Evolutionary conservation across 2,329 filamentous ascomycete species (phyloP).

Genomic region (Beauveria sp.): DNA sequence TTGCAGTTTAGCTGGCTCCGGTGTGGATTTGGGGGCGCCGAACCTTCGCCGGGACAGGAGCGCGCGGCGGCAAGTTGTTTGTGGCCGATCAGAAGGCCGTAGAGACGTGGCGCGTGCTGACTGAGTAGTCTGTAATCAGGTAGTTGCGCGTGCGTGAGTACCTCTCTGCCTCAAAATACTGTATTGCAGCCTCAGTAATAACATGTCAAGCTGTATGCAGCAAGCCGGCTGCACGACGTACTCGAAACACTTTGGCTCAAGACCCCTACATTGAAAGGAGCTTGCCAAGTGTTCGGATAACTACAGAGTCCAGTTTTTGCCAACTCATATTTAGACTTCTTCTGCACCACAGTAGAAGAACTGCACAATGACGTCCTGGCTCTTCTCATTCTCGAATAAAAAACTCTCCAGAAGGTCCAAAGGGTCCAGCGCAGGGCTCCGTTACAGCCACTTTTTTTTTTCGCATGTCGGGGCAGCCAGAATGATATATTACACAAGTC

Average conservation of each 20-base stretch:
- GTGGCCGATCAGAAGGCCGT: not conserved
- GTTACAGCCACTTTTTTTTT: not conserved
- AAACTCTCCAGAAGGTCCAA: not conserved
- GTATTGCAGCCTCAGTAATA: too few species aligned
- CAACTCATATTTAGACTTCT: not conserved
- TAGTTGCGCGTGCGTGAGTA: too few species aligned
- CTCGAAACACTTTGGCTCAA: not conserved
- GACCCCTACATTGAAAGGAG: not conserved
- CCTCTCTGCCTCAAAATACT: too few species aligned
- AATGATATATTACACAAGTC: not conserved
- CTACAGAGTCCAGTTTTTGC: not conserved
- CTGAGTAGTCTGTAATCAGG: too few species aligned
- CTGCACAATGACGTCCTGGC: not conserved
- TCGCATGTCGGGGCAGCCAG: not conserved
- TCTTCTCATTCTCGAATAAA: not conserved
- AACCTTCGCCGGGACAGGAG: not conserved
- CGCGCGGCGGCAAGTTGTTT: not conserved
- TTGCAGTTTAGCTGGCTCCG: not conserved
- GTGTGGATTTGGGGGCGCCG: conserved; percentile 8
- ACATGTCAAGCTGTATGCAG: too few species aligned
- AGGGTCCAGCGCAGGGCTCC: not conserved
- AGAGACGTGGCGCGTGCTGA: too few species aligned
- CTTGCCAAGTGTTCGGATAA: too few species aligned
- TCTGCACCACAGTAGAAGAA: not conserved
- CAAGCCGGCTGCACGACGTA: not conserved